Evolutionary conservation across 2,329 filamentous ascomycete species (phyloP).

Genomic region (Monilinia laxa): DNA sequence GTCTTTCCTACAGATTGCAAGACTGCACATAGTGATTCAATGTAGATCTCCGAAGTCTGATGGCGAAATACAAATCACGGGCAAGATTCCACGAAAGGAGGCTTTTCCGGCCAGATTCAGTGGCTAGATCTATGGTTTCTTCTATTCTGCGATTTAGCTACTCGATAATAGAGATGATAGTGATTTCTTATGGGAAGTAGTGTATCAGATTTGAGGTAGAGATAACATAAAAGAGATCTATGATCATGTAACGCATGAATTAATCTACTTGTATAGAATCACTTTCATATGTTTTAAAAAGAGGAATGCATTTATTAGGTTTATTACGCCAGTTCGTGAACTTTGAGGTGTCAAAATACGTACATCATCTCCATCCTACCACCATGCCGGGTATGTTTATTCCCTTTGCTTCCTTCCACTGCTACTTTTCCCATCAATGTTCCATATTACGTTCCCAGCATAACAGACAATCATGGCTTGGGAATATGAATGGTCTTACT

Average conservation of each 20-base stretch:
- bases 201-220: not conserved
- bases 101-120: not conserved
- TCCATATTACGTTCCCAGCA: not conserved
- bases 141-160: no score
- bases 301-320: slow-evolving; percentile 1
- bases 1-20: not conserved
- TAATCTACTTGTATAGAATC: not conserved
- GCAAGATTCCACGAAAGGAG: not conserved
- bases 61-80: not conserved
- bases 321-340: slow-evolving; percentile 15
- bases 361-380: slow-evolving; percentile 7
- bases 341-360: slow-evolving; percentile 23
- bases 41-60: not conserved
- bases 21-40: not conserved
- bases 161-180: not conserved
- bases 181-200: not conserved
- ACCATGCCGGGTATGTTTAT: slow-evolving; percentile 4
- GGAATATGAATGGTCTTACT: slow-evolving; percentile 94
- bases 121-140: not conserved
- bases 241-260: not conserved
- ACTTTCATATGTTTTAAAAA: not conserved
- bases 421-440: not conserved
- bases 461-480: slow-evolving; percentile 59
- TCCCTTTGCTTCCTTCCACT: not conserved
- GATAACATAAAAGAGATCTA: not conserved